Evolutionary conservation across 164 flowering plant genomes (phyloP).

Genomic region (Umbilicus rupestris): DNA sequence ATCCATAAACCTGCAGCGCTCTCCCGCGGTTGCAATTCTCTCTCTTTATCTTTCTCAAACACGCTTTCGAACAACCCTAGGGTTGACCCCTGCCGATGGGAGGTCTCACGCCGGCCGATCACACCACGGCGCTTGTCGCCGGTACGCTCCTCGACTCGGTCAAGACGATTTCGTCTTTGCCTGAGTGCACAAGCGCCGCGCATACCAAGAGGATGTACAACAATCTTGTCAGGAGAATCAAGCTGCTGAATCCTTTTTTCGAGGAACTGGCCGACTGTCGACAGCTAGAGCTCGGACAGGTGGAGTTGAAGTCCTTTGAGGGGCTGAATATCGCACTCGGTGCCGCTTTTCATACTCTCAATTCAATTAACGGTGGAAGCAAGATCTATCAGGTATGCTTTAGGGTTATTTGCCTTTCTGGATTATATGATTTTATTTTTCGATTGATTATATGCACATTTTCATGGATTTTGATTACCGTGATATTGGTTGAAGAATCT

Average conservation of each 20-base stretch:
- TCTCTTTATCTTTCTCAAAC: not conserved
- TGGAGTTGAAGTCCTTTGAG: slow-evolving; percentile 31
- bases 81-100: slow-evolving; percentile 5
- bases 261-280: slow-evolving; percentile 63
- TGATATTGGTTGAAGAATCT: not conserved
- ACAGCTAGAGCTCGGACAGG: slow-evolving; percentile 20
- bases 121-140: slow-evolving; percentile 10
- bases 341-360: slow-evolving; percentile 42
- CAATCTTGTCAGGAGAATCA: slow-evolving; percentile 63
- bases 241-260: slow-evolving; percentile 72
- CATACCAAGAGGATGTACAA: slow-evolving; percentile 45
- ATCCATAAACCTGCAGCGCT: no score
- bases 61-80: not conserved
- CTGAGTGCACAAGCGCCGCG: slow-evolving; percentile 44
- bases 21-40: not conserved
- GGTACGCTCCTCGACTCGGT: slow-evolving; percentile 27
- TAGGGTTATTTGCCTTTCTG: not conserved
- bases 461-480: not conserved
- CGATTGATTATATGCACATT: not conserved
- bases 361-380: slow-evolving; percentile 51
- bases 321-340: slow-evolving; percentile 34
- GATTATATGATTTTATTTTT: no score
- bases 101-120: not conserved
- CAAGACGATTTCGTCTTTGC: slow-evolving; percentile 43
- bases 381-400: slow-evolving; percentile 58